A percentile compares a stretch with the other conserved stretches of the same genome.
These are phyloP conservation scores for Raphanus sativus DNA, from an alignment of 345 rosid genomes.

Conservation along the genomic window DNA sequence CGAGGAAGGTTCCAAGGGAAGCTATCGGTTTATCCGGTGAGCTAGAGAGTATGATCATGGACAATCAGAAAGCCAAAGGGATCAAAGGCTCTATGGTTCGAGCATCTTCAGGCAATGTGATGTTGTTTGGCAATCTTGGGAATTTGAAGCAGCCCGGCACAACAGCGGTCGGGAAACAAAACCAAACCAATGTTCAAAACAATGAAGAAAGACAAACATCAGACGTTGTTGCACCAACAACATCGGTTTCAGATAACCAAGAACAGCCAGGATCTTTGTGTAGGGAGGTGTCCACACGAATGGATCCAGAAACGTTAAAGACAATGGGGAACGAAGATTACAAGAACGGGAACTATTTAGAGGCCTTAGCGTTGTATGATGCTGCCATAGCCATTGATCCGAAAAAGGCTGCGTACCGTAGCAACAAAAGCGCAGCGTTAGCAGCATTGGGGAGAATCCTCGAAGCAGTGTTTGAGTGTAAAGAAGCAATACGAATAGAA, in stretches of 20 bases:
- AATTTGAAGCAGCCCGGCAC: conserved; percentile 64
- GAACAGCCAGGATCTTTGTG: conserved; percentile 57
- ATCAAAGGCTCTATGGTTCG: conserved; percentile 50
- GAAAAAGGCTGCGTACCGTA: conserved; percentile 74
- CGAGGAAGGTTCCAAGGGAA: conserved; percentile 53
- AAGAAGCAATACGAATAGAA: conserved; percentile 83
- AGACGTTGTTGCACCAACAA: background rate
- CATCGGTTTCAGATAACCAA: conserved; percentile 3
- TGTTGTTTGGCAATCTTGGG: conserved; percentile 78
- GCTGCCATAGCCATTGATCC: conserved; percentile 91
- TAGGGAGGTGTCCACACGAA: conserved; percentile 77
- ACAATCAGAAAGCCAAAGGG: conserved; percentile 62
- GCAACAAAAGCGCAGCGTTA: conserved; percentile 88
- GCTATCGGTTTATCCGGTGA: conserved; percentile 74
- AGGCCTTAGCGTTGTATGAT: conserved; percentile 81
- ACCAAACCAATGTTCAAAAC: conserved; percentile 35
- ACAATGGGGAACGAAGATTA: conserved; percentile 97
- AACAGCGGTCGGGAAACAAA: conserved; percentile 36
- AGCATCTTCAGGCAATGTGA: conserved; percentile 81
- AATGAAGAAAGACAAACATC: conserved; percentile 39
- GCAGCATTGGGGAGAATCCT: conserved; percentile 77
- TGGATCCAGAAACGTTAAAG: conserved; percentile 91
- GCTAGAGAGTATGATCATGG: conserved; percentile 75
- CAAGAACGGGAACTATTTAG: conserved; percentile 75
- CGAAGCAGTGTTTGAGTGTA: conserved; percentile 83